These are phyloP conservation scores for Botrytis deweyae DNA, from an alignment of 2,329 filamentous ascomycete species.

Conservation along the genomic window DNA sequence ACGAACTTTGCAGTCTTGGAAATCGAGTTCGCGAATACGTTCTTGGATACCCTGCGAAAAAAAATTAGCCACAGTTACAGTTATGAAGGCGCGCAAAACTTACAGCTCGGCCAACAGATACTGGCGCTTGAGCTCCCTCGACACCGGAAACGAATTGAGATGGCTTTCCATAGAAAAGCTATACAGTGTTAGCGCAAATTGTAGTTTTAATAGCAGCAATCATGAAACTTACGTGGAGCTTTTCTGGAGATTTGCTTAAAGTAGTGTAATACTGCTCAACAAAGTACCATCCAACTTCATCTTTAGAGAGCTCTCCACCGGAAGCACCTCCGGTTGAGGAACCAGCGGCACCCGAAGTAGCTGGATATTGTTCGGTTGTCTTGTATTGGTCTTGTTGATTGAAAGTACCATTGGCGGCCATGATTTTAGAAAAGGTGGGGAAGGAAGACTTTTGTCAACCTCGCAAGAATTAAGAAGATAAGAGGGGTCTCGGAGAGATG, in stretches of 20 bases:
- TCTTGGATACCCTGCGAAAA: slow-evolving; percentile 79
- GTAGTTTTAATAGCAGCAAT: neutral
- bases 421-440: slow-evolving; percentile 30
- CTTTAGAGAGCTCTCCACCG: slow-evolving; percentile 63
- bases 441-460: slow-evolving; percentile 30
- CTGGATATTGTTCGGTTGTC: slow-evolving; percentile 38
- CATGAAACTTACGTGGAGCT: slow-evolving; percentile 67
- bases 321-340: slow-evolving; percentile 40
- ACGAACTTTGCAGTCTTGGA: slow-evolving; percentile 97
- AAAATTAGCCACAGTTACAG: slow-evolving; percentile 26
- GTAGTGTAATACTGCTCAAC: slow-evolving; percentile 99
- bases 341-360: slow-evolving; percentile 37
- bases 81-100: slow-evolving; percentile 39
- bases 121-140: slow-evolving; percentile 83
- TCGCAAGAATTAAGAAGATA: slow-evolving; percentile 27
- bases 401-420: slow-evolving; percentile 42
- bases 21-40: slow-evolving; percentile 87
- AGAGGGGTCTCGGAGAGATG: slow-evolving; percentile 16
- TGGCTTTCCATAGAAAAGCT: slow-evolving; percentile 94
- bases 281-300: slow-evolving; percentile 99
- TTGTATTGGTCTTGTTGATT: slow-evolving; percentile 41
- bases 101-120: slow-evolving; percentile 86
- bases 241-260: slow-evolving; percentile 88
- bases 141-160: slow-evolving; percentile 92
- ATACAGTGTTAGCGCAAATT: slow-evolving; percentile 26